Evolutionary conservation across 371 early-diverging fungal genomes (phyloP).

Genomic region (Thermomucor indicae-seudaticae): DNA sequence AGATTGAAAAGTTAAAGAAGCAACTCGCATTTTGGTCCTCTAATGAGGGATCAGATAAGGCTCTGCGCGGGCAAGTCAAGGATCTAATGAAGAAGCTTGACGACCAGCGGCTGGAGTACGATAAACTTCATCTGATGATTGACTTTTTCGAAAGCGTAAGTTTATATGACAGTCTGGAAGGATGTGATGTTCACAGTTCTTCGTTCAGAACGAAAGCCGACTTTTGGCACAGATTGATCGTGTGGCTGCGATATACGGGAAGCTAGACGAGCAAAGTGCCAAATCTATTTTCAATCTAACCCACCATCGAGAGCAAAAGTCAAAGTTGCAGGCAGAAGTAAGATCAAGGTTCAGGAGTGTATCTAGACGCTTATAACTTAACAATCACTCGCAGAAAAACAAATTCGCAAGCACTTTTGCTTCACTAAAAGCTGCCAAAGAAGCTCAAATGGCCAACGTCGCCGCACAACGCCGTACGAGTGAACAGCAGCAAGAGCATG

Average conservation of each 20-base stretch:
- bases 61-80: slow-evolving; percentile 10
- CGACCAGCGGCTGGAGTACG: background rate
- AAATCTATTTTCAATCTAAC: slow-evolving; percentile 68
- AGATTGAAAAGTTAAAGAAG: background rate
- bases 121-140: slow-evolving; percentile 15
- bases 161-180: background rate
- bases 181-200: background rate
- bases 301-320: slow-evolving; percentile 72
- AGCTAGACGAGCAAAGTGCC: slow-evolving; percentile 78
- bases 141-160: slow-evolving; percentile 15
- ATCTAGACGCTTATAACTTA: background rate
- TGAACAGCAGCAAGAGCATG: slow-evolving; percentile 40
- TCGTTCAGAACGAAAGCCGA: slow-evolving; percentile 44
- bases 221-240: slow-evolving; percentile 78
- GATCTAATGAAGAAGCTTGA: slow-evolving; percentile 8
- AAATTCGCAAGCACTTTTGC: slow-evolving; percentile 44
- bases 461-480: slow-evolving; percentile 27
- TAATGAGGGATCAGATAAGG: background rate
- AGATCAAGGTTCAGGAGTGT: background rate
- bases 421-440: slow-evolving; percentile 30
- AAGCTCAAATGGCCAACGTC: slow-evolving; percentile 26
- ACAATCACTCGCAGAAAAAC: slow-evolving; percentile 6
- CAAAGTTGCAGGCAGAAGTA: slow-evolving; percentile 66
- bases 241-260: slow-evolving; percentile 72
- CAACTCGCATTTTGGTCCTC: slow-evolving; percentile 4